phyloP scores from a whole-genome alignment of 768 basidiomycete genomes.

The Glaciozyma martinii region DNA sequence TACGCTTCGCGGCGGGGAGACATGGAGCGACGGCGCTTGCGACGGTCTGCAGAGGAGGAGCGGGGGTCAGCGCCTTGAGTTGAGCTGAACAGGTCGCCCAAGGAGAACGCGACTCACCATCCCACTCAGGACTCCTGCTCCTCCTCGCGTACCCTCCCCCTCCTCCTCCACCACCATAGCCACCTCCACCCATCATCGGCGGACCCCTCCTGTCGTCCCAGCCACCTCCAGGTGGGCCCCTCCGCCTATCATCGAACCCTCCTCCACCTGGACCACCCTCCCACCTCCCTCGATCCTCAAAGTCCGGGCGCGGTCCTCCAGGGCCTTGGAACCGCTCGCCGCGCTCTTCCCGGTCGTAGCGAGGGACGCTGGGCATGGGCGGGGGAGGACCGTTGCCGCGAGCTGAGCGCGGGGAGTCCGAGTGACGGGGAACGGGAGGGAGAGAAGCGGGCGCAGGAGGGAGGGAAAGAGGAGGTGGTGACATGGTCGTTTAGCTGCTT shows the following conservation, averaged over 20 bases:
- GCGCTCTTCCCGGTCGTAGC: no score
- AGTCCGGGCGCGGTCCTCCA: neutral
- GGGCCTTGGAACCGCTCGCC: no score
- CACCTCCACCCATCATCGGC: neutral
- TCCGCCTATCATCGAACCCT: neutral
- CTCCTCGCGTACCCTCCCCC: neutral
- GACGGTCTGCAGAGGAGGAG: neutral
- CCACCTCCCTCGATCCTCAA: neutral
- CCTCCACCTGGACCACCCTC: neutral
- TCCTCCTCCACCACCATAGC: neutral
- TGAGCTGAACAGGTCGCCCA: neutral
- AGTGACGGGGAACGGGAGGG: no score
- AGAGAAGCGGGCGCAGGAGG: no score
- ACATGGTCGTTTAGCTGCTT: no score
- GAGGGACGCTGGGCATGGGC: no score
- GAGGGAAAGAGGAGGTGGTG: no score
- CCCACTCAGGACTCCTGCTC: neutral
- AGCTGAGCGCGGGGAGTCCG: no score
- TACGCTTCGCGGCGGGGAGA: neutral
- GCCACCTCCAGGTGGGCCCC: neutral
- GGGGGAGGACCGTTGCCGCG: no score
- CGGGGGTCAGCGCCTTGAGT: neutral
- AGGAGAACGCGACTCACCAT: neutral
- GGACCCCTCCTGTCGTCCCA: neutral
- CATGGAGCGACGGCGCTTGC: neutral